phyloP scores from a whole-genome alignment of 768 basidiomycete genomes.

The Rossbeevera mucosa region DNA sequence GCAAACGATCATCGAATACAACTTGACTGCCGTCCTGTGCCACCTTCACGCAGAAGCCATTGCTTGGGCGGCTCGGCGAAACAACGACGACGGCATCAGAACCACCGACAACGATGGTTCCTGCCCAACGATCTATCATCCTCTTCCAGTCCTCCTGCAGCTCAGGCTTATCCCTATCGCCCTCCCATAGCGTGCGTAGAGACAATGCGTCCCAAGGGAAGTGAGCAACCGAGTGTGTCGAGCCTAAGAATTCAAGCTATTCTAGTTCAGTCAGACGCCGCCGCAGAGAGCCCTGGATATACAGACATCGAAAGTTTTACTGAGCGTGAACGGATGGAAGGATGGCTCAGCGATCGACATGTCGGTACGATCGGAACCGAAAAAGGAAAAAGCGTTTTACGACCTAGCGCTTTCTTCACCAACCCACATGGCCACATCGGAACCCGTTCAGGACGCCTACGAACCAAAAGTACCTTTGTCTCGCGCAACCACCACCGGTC shows the following conservation, averaged over 20 bases:
- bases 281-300: conserved; percentile 6
- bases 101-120: conserved; percentile 49
- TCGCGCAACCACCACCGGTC: conserved; percentile 52
- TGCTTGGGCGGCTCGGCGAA: conserved; percentile 20
- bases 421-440: conserved; percentile 19
- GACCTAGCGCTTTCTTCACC: conserved; percentile 5
- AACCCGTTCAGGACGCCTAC: conserved; percentile 26
- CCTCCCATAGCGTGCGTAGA: conserved; percentile 39
- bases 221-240: conserved; percentile 37
- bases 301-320: conserved; percentile 44
- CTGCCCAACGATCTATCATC: conserved; percentile 46
- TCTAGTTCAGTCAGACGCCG: conserved; percentile 9
- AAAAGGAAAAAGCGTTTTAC: conserved; percentile 20
- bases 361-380: conserved; percentile 8
- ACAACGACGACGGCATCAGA: conserved; percentile 36
- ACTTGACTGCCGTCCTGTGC: conserved; percentile 22
- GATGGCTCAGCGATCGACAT: conserved; percentile 7
- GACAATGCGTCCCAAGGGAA: conserved; percentile 40
- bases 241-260: conserved; percentile 32
- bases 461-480: conserved; percentile 52
- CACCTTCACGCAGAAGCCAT: conserved; percentile 34
- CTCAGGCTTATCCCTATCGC: conserved; percentile 30
- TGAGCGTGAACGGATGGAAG: conserved; percentile 38
- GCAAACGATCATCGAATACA: conserved; percentile 1
- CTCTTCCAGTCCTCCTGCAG: conserved; percentile 38